Evolutionary conservation across 2,329 filamentous ascomycete species (phyloP), one percentile per base, ranked within the genome.

Genomic region (Orbilia oligospora): DNA sequence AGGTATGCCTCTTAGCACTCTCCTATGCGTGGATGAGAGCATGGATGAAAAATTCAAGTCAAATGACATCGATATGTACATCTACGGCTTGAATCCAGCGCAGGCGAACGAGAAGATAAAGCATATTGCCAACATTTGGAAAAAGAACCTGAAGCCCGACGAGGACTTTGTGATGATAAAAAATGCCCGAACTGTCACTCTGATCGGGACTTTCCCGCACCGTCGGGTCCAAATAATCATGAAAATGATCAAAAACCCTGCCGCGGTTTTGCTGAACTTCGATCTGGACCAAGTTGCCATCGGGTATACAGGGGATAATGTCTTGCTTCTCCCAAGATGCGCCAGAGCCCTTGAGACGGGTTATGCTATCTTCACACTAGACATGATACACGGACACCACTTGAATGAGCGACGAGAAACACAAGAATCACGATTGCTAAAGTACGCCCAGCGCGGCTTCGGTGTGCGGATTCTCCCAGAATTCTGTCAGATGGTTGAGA

Each of bases 261-360:
- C 80, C 12, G 71, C 82, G 10, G 80, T 83, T 0, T 71, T 83
- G 9, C 77, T 83, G 12, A 82, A 82, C 58, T 82, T 83, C 44
- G 82, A 83, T 24, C 75, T 83, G 6, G 82, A 83, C 68, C 80
- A 81, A 41, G 83, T 82, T 61, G 83, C 82, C 22, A 80, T 83
- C 36, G 83, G 83, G 5, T 83, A 81, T 49, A 80, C 83, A 64
- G 83, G 83, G 1, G 79, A 68, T 5, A 67, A 72, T 5, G 81
- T 83, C 9, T 27, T 82, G 2, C 82, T 83, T 80, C 81, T 83
- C 49, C 83, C 83, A 30, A 79, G 82, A 27, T 82, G 81, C 56
- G 83, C 82, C 5, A 80, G 83, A 53, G 82, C 82, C 5, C 53
- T 83, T 9, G 83, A 83, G 66, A 83, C 82, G 5, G 83, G 81